These are phyloP conservation scores for Schwanniomyces sp. DNA, from an alignment of 805 yeast species.

Conservation along the genomic window DNA sequence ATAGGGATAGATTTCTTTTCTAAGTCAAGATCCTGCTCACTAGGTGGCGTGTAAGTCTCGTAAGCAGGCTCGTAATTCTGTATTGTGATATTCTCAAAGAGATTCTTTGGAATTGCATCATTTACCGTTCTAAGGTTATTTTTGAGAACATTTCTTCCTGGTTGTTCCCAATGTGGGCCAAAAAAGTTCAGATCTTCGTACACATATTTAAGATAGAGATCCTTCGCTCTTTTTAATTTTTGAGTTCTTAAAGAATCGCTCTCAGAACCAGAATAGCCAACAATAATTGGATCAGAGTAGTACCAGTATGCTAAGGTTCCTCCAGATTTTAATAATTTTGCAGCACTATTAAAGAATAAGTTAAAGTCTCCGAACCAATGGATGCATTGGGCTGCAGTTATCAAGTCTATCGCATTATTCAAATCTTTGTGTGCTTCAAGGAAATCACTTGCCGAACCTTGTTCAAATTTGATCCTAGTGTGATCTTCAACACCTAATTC, in stretches of 20 bases:
- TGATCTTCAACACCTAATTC: slow-evolving; percentile 24
- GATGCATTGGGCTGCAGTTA: slow-evolving; percentile 43
- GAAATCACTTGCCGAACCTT: slow-evolving; percentile 34
- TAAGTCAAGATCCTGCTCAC: slow-evolving; percentile 23
- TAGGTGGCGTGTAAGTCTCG: slow-evolving; percentile 10
- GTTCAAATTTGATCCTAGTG: slow-evolving; percentile 26
- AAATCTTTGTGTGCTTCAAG: slow-evolving; percentile 5
- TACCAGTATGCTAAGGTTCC: slow-evolving; percentile 46
- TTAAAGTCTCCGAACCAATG: slow-evolving; percentile 43
- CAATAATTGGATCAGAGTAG: slow-evolving; percentile 40
- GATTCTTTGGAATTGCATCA: slow-evolving; percentile 38
- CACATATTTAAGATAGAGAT: slow-evolving; percentile 35
- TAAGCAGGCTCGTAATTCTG: slow-evolving; percentile 23
- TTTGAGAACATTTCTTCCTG: slow-evolving; percentile 65
- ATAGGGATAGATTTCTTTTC: slow-evolving; percentile 43
- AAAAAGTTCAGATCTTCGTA: slow-evolving; percentile 45
- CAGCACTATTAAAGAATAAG: slow-evolving; percentile 27
- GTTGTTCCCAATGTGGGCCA: slow-evolving; percentile 84
- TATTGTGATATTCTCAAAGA: slow-evolving; percentile 39
- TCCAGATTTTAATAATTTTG: slow-evolving; percentile 34
- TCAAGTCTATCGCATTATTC: slow-evolving; percentile 27
- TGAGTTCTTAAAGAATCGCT: slow-evolving; percentile 10
- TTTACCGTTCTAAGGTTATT: slow-evolving; percentile 41
- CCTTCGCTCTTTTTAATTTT: slow-evolving; percentile 18
- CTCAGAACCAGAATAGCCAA: slow-evolving; percentile 15